phyloP scores from a whole-genome alignment of 176 grass and related monocot genomes.

The Oryza longistaminata region DNA sequence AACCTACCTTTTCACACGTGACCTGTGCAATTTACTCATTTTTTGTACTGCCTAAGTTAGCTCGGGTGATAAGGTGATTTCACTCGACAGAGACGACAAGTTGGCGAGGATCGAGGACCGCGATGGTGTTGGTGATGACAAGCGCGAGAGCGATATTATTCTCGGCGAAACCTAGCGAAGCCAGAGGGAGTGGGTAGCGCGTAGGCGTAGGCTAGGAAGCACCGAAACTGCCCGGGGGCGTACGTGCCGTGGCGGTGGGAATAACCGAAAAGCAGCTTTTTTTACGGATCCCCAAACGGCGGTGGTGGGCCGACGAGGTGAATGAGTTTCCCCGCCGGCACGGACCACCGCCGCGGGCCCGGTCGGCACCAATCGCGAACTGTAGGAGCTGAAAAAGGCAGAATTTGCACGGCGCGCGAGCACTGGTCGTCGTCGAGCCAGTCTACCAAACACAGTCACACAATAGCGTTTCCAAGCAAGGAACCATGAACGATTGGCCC shows the following conservation, averaged over 20 bases:
- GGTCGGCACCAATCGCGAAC: slow-evolving; percentile 18
- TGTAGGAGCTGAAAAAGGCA: slow-evolving; percentile 12
- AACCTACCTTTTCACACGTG: slow-evolving; percentile 27
- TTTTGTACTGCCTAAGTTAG: neutral
- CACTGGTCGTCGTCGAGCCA: neutral
- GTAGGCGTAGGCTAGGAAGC: neutral
- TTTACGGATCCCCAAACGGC: slow-evolving; percentile 16
- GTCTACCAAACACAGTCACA: neutral
- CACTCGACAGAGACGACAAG: slow-evolving; percentile 22
- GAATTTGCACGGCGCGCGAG: slow-evolving; percentile 29
- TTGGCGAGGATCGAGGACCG: slow-evolving; percentile 12
- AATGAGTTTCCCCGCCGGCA: slow-evolving; percentile 1
- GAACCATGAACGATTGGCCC: neutral
- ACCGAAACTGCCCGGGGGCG: neutral
- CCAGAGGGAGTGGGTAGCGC: neutral
- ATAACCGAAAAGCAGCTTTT: slow-evolving; percentile 29
- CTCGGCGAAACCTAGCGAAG: slow-evolving; percentile 33
- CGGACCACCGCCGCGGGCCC: slow-evolving; percentile 26
- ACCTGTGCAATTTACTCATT: slow-evolving; percentile 7
- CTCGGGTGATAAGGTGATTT: neutral
- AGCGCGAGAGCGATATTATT: neutral
- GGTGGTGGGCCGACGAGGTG: slow-evolving; percentile 10
- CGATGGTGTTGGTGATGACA: neutral
- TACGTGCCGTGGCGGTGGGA: slow-evolving; percentile 25
- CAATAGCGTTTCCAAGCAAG: neutral